These are phyloP conservation scores for Evernia prunastri DNA, from an alignment of 495 filamentous ascomycete genomes.

Conservation along the genomic window DNA sequence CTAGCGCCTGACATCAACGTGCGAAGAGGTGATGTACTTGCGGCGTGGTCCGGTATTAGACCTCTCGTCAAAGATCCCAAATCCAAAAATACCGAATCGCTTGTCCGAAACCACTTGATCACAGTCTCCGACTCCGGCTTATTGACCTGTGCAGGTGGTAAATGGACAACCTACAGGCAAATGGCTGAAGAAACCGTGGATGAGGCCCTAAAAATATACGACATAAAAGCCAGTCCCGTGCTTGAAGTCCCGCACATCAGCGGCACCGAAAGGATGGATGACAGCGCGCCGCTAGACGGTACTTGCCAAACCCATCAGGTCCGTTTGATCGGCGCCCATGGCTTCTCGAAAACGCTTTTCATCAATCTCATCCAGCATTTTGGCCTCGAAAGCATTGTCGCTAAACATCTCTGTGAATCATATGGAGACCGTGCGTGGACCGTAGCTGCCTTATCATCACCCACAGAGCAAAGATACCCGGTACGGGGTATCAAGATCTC, in stretches of 20 bases:
- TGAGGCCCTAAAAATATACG: constrained; percentile 72
- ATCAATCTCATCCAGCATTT: constrained; percentile 98
- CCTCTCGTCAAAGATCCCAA: constrained; percentile 93
- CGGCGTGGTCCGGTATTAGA: constrained; percentile 92
- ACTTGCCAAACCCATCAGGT: constrained; percentile 87
- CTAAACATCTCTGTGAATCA: constrained; percentile 78
- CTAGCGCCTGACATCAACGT: constrained; percentile 90
- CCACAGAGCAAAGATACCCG: constrained; percentile 80
- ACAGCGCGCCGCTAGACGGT: constrained; percentile 72
- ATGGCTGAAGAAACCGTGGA: constrained; percentile 98
- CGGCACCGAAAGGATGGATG: constrained; percentile 68
- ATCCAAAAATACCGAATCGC: constrained; percentile 85
- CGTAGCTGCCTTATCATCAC: constrained; percentile 75
- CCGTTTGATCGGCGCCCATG: constrained; percentile 86
- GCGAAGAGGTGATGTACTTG: constrained; percentile 87
- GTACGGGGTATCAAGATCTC: constrained; percentile 79
- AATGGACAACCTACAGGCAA: constrained; percentile 98
- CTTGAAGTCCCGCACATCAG: constrained; percentile 61
- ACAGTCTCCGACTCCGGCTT: constrained; percentile 81
- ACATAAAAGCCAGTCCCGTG: constrained; percentile 56
- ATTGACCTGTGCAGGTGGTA: constrained; percentile 91
- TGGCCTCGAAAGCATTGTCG: constrained; percentile 91
- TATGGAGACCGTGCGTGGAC: constrained; percentile 97
- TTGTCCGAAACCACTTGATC: constrained; percentile 93
- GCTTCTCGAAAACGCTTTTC: constrained; percentile 90